Evolutionary conservation across 1,284 basidiomycete species (phyloP), one percentile per base, ranked within the genome.

Genomic region (Trametes sp.): DNA sequence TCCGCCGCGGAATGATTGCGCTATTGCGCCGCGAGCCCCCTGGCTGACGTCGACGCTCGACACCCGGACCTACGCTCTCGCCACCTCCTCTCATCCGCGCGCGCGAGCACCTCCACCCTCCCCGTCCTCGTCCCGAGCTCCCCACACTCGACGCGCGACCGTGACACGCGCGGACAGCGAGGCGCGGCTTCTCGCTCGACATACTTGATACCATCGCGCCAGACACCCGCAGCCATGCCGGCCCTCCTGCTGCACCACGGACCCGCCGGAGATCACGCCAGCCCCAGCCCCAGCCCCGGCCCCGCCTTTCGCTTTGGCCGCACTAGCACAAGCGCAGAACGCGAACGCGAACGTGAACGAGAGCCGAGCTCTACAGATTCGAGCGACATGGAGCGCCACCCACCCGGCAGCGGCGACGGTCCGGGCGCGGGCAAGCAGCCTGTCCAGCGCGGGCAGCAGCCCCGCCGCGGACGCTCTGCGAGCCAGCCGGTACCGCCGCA

Each of bases 401-500:
- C 59, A 10, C 54, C 59, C 46, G 54, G 38, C 45, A 35, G 57
- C 28, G 53, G 61, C 46, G 58, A 53, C 44, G 54, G 48, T 14
- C 26, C 45, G 28, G 56, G 61, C 23, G 52, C 48, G 36, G 58
- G 59, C 31, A 54, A 57, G 53, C 46, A 59, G 42, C 23, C 48
- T 46, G 55, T 36, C 24, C 54, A 59, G 38, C 53, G 45, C 26
- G 53, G 53, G 14, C 45, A 51, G 29, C 57, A 54, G 44, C 53
- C 58, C n/a, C 65, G 69, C n/a, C 63, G 69, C 3, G 65, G 62
- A 21, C 62, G 70, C 26, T 71, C 70, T 2, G 58, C 64, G 16
- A 70, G 69, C 63, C 70, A 69, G 65, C 70, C 69, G 16, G 55
- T 64, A 26, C 56, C 60, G 38, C 62, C 60, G 26, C 62, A 65